phyloP scores from a whole-genome alignment of 225 moss, liverwort and hornwort species.

The Sphagnum tenellum region DNA sequence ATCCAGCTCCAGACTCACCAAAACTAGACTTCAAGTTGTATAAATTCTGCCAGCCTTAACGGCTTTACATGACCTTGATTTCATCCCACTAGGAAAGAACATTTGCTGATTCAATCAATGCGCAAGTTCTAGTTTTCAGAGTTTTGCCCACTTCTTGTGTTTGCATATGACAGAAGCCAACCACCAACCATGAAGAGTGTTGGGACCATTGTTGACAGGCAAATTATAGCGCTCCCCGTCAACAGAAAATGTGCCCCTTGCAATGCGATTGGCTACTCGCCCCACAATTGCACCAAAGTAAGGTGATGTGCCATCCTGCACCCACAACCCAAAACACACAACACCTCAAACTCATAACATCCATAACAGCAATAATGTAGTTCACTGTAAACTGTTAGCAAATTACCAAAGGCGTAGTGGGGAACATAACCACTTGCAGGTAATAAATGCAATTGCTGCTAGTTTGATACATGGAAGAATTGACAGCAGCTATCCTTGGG shows the following conservation, averaged over 20 bases:
- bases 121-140: not conserved
- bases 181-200: constrained; percentile 64
- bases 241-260: constrained; percentile 51
- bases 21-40: too few relatives aligned
- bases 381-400: too few relatives aligned
- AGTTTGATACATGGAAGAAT: too few relatives aligned
- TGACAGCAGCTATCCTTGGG: too few relatives aligned
- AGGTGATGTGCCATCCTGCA: constrained; percentile 58
- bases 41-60: too few relatives aligned
- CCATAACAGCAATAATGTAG: not conserved
- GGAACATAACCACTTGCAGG: too few relatives aligned
- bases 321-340: not conserved
- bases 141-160: not conserved
- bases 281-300: constrained; percentile 90
- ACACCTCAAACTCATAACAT: not conserved
- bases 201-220: constrained; percentile 61
- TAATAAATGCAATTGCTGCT: too few relatives aligned
- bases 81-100: too few relatives aligned
- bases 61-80: too few relatives aligned
- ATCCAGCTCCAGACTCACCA: too few relatives aligned
- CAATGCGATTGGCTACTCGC: constrained; percentile 73
- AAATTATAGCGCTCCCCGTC: constrained; percentile 48
- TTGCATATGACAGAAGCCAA: not conserved
- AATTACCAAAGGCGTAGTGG: too few relatives aligned
- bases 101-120: too few relatives aligned